These are phyloP conservation scores for Cordyceps pruinosa DNA, from an alignment of 2,329 filamentous ascomycete species.

Conservation along the genomic window DNA sequence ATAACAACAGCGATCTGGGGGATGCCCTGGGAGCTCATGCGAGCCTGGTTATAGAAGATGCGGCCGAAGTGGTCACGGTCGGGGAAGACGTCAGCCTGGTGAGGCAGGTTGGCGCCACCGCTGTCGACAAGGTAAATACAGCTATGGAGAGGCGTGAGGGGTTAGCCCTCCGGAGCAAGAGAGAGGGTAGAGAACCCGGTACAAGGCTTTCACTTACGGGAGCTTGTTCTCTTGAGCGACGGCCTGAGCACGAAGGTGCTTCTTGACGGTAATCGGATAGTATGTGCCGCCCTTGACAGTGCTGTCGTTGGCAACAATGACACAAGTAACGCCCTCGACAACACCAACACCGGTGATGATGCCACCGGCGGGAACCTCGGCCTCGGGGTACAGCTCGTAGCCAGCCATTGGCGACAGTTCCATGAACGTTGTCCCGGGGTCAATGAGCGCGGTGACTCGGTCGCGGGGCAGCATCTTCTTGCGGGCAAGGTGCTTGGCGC, in stretches of 20 bases:
- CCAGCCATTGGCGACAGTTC: slow-evolving; percentile 92
- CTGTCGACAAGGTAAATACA: slow-evolving; percentile 97
- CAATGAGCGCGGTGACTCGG: slow-evolving; percentile 77
- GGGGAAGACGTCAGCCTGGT: slow-evolving; percentile 93
- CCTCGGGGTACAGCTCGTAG: slow-evolving; percentile 75
- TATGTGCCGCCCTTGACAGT: slow-evolving; percentile 97
- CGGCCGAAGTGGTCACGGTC: slow-evolving; percentile 92
- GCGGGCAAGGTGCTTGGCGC: slow-evolving; percentile 77
- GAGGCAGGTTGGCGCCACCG: slow-evolving; percentile 87
- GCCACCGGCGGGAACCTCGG: slow-evolving; percentile 80
- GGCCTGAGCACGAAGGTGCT: slow-evolving; percentile 86
- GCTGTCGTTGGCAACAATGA: slow-evolving; percentile 93
- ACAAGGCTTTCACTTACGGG: slow-evolving; percentile 39
- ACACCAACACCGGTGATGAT: slow-evolving; percentile 90
- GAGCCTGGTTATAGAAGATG: slow-evolving; percentile 96
- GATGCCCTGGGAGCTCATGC: slow-evolving; percentile 83
- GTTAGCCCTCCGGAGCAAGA: not conserved
- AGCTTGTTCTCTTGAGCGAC: slow-evolving; percentile 82
- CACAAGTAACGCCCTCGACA: slow-evolving; percentile 83
- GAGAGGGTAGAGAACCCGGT: not conserved
- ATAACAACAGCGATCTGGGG: slow-evolving; percentile 94
- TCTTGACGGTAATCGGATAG: slow-evolving; percentile 95
- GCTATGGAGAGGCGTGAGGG: slow-evolving; percentile 26
- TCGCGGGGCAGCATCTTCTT: slow-evolving; percentile 95
- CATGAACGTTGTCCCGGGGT: slow-evolving; percentile 83